These are phyloP conservation scores for Colletotrichum cordylinicola DNA, from an alignment of 2,329 filamentous ascomycete species.

Conservation along the genomic window DNA sequence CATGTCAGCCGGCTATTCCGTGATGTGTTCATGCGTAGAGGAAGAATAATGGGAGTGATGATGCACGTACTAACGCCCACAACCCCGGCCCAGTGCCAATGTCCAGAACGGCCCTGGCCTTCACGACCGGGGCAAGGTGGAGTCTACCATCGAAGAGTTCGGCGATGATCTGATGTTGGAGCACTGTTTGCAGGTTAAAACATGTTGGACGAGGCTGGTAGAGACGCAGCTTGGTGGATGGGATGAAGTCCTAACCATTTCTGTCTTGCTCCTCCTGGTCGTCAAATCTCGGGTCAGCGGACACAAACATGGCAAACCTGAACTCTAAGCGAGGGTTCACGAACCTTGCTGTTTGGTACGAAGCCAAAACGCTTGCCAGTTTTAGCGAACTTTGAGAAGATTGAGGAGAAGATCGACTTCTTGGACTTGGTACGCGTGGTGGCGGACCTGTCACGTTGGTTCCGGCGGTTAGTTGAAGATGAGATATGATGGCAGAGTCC, in stretches of 20 bases:
- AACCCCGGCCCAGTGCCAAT: slow-evolving; percentile 33
- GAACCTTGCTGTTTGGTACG: slow-evolving; percentile 18
- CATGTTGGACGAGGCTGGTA: neutral
- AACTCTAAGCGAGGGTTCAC: neutral
- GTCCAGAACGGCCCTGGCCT: slow-evolving; percentile 31
- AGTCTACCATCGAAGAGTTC: slow-evolving; percentile 32
- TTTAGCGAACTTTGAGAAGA: slow-evolving; percentile 12
- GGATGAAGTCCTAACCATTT: slow-evolving; percentile 27
- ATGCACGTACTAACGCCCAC: slow-evolving; percentile 32
- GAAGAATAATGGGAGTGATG: neutral
- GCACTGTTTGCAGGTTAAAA: slow-evolving; percentile 21
- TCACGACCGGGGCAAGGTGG: slow-evolving; percentile 30
- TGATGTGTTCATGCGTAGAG: neutral
- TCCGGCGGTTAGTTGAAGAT: neutral
- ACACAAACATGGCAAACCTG: neutral
- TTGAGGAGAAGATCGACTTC: slow-evolving; percentile 11
- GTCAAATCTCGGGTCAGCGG: neutral
- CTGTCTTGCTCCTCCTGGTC: slow-evolving; percentile 33
- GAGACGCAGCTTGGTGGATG: neutral
- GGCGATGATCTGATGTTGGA: slow-evolving; percentile 33
- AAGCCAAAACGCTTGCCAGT: slow-evolving; percentile 12
- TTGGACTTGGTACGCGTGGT: neutral
- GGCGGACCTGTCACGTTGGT: neutral
- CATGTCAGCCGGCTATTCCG: slow-evolving; percentile 8
- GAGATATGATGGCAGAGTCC: neutral